Conservation (phyloP, 768 basidiomycete genomes). For the Collybiopsis confluens region DNA sequence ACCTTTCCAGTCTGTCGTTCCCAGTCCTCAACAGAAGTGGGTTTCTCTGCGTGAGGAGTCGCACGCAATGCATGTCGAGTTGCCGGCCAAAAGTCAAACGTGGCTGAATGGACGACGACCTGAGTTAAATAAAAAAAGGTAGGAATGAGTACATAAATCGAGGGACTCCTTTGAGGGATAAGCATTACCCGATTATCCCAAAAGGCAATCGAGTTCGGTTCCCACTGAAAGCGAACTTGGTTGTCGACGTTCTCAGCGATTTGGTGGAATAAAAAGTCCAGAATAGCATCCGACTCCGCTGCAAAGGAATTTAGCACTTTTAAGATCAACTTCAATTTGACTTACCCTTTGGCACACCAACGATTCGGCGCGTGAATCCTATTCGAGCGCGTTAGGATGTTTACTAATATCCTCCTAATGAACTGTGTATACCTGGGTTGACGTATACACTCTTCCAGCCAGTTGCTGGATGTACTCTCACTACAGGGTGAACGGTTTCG, state of each 20-base stretch:
- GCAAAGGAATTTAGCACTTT: no score
- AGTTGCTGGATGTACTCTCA: conserved; percentile 80
- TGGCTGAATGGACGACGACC: conserved; percentile 75
- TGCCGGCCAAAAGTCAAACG: conserved; percentile 78
- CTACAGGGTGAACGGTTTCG: conserved; percentile 74
- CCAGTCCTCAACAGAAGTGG: conserved; percentile 72
- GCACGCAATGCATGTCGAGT: conserved; percentile 76
- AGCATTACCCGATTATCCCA: conserved; percentile 75
- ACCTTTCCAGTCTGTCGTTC: conserved; percentile 56
- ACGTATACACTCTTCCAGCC: conserved; percentile 84
- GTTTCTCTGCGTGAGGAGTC: conserved; percentile 78
- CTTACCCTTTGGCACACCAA: conserved; percentile 62
- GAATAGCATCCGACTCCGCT: conserved; percentile 71
- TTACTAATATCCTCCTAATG: neutral
- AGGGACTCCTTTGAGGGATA: neutral
- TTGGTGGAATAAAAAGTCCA: conserved; percentile 67
- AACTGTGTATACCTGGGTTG: conserved; percentile 54
- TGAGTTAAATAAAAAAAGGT: conserved; percentile 23
- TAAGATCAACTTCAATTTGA: no score
- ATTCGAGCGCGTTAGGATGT: neutral
- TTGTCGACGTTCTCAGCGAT: conserved; percentile 68
- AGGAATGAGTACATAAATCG: neutral
- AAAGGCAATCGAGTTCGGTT: conserved; percentile 71
- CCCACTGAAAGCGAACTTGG: conserved; percentile 78
- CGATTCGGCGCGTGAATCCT: conserved; percentile 78